These are phyloP conservation scores for Naematelia encephala DNA, from an alignment of 768 basidiomycete species.

Conservation along the genomic window DNA sequence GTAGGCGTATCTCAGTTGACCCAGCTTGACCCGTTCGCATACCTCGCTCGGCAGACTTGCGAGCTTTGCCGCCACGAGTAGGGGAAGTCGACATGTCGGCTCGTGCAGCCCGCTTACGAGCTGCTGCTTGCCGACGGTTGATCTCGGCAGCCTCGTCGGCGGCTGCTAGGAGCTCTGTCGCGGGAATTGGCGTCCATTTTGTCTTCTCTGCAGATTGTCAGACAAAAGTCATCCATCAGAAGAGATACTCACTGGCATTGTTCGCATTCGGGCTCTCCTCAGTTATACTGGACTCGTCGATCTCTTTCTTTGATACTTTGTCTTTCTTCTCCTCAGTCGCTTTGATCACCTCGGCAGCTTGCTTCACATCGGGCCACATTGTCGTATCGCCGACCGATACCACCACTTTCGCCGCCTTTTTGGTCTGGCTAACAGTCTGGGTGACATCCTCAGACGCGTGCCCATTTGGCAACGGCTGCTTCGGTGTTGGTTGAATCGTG, in stretches of 20 bases:
- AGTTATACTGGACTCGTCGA: conserved; percentile 20
- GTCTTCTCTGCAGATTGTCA: conserved; percentile 54
- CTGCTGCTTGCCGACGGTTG: conserved; percentile 16
- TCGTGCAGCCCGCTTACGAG: conserved; percentile 12
- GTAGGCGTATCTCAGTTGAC: conserved; percentile 19
- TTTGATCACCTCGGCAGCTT: conserved; percentile 29
- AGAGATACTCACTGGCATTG: conserved; percentile 17
- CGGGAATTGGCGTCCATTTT: conserved; percentile 64
- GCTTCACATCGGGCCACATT: conserved; percentile 42
- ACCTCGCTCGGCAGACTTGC: not conserved
- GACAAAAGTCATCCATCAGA: not conserved
- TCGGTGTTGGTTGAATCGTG: not conserved
- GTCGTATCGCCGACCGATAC: conserved; percentile 18
- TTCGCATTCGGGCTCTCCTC: conserved; percentile 18
- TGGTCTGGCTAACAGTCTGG: conserved; percentile 10
- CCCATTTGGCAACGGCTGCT: conserved; percentile 1
- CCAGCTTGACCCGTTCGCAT: not conserved
- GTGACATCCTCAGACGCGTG: conserved; percentile 1
- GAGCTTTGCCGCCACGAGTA: not conserved
- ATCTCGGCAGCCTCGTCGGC: conserved; percentile 52
- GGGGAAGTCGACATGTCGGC: conserved; percentile 4
- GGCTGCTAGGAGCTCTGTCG: conserved; percentile 59
- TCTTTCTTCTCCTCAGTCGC: conserved; percentile 31
- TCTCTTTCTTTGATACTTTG: conserved; percentile 21
- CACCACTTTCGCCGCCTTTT: conserved; percentile 17